Conservation (phyloP, 192 early-diverging fungal species). For the Podila minutissima region DNA sequence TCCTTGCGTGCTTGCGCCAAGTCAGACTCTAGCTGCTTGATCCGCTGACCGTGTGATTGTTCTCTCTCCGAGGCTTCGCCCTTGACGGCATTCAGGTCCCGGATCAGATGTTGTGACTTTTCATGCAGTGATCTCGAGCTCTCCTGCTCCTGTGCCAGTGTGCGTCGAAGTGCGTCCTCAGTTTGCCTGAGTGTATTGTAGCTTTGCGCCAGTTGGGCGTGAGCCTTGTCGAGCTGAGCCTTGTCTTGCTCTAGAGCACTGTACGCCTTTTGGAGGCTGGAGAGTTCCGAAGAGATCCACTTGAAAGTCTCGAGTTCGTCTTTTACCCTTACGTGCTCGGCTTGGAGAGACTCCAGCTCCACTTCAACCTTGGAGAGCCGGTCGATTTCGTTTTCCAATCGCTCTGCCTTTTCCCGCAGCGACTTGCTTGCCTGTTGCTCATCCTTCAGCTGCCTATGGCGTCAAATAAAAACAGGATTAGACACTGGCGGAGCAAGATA, state of each 20-base stretch:
- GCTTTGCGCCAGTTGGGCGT: slow-evolving; percentile 24
- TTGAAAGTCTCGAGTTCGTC: slow-evolving; percentile 40
- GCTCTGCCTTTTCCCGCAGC: slow-evolving; percentile 25
- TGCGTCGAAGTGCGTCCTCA: slow-evolving; percentile 15
- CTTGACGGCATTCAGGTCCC: slow-evolving; percentile 15
- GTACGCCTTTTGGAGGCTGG: slow-evolving; percentile 33
- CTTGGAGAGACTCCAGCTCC: slow-evolving; percentile 25
- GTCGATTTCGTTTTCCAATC: slow-evolving; percentile 29
- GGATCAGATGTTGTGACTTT: slow-evolving; percentile 2
- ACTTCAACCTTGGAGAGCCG: slow-evolving; percentile 33
- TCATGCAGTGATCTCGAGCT: slow-evolving; percentile 6
- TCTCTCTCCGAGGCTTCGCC: slow-evolving; percentile 6
- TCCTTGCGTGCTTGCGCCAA: slow-evolving; percentile 13
- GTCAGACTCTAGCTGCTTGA: slow-evolving; percentile 22
- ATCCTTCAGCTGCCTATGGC: slow-evolving; percentile 32
- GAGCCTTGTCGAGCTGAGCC: slow-evolving; percentile 34
- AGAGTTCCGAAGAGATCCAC: slow-evolving; percentile 38
- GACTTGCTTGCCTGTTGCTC: slow-evolving; percentile 25
- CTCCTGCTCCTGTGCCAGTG: slow-evolving; percentile 24
- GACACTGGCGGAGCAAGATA: neutral
- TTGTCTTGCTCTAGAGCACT: slow-evolving; percentile 23
- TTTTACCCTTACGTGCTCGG: slow-evolving; percentile 19
- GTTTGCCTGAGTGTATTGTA: slow-evolving; percentile 13
- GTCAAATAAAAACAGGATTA: neutral
- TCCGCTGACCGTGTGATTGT: slow-evolving; percentile 3